Base-by-base conservation (phyloP, 495 filamentous ascomycete genomes). In the Apiosordaria backusii region DNA sequence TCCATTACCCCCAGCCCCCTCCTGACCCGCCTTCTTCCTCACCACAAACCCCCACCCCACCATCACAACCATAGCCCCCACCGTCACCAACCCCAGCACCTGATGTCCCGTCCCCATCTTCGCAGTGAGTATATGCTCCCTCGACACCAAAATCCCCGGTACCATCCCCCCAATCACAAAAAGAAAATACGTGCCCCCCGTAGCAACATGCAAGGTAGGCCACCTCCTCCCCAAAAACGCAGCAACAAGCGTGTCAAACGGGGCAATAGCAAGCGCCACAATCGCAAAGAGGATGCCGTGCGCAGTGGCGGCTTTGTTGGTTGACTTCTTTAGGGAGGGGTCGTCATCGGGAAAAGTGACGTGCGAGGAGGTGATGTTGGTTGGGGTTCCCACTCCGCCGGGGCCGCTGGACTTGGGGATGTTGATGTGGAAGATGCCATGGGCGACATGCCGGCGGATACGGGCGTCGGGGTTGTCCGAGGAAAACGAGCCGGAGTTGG, bases 361-460 rank as follows among this genome's bases (percentile, higher is more conserved):
- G 35, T 45, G 35, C 35, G 35, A 45, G n/a, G 59, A 66, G 1
- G 29, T 24, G 23, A 19, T 50, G 54, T 58, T 29, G 1, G 57
- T 9, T 15, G 57, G 61, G 9, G 52, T 3, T 4, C 70, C 66
- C 50, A 72, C 29, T 13, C 70, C 73, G 6, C 68, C 73, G 3
- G 70, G 50, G 9, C 83, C 84, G 4, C 79, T 78, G 13, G 87
- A 85, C 29, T 75, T 70, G 6, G 72, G 69, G 71, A 86, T 74
- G 68, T 87, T 80, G 68, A 89, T 78, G 4, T 73, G 78, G 75
- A 89, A 88, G 0, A 70, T 60, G 27, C 86, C 87, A 70, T 85
- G 85, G 60, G 75, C 74, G 45, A 73, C 65, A 71, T 90, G 88
- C n/a, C 83, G 75, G 45, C 80, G 75, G 6, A 87, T 72, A n/a